Conservation (phyloP, 2,329 filamentous ascomycete species). For the Tolypocladium ophioglossoides region DNA sequence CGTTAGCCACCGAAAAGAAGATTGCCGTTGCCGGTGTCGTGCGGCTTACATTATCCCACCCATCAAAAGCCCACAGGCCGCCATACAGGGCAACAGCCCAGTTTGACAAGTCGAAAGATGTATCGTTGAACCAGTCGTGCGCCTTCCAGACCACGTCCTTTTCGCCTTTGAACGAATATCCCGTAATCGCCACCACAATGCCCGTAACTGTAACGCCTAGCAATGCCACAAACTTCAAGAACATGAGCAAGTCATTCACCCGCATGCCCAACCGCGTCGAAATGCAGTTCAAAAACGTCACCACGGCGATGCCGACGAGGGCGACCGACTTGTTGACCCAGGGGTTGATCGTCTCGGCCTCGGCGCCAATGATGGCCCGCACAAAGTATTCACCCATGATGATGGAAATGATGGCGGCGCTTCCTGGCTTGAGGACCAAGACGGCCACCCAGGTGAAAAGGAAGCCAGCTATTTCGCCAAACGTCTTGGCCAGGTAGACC, state of each 20-base stretch:
- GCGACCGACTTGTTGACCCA: constrained; percentile 92
- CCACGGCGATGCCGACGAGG: constrained; percentile 59
- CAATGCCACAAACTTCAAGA: constrained; percentile 88
- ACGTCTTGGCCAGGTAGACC: constrained; percentile 91
- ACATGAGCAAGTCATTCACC: constrained; percentile 89
- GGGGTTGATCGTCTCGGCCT: constrained; percentile 65
- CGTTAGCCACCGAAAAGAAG: not conserved
- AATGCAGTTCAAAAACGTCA: constrained; percentile 81
- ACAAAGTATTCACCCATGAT: constrained; percentile 99
- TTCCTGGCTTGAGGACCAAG: constrained; percentile 85
- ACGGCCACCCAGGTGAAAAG: constrained; percentile 96
- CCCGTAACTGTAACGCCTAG: constrained; percentile 79
- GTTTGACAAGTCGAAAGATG: constrained; percentile 65
- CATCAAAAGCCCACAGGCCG: constrained; percentile 95
- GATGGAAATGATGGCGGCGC: constrained; percentile 88
- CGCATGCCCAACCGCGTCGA: constrained; percentile 82
- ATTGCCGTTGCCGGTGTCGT: not conserved
- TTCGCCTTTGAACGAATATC: constrained; percentile 64
- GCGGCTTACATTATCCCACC: constrained; percentile 88
- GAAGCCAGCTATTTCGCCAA: constrained; percentile 86
- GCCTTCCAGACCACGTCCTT: constrained; percentile 81
- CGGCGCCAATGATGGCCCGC: constrained; percentile 74
- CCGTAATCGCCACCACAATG: constrained; percentile 80
- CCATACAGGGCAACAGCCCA: constrained; percentile 95
- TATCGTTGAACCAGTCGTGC: constrained; percentile 79